Evolutionary conservation across 2,329 filamentous ascomycete genomes (phyloP), one percentile per base, ranked within the genome.

Genomic region (Aureobasidium subglaciale): DNA sequence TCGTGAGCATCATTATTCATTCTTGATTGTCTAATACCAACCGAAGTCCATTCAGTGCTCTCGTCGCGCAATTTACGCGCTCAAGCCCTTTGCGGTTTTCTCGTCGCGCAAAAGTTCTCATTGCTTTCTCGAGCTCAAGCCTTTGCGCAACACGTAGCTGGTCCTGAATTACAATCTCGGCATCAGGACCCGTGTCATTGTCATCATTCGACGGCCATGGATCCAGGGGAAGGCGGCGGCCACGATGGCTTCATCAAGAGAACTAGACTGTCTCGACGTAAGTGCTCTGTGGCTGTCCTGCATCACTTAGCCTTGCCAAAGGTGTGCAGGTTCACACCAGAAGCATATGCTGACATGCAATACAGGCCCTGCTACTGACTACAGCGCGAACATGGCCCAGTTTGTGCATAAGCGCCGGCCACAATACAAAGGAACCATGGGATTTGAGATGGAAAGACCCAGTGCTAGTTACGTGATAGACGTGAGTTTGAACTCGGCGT

Each of bases 391-490:
- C 9, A 82, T 95, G 69, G 85, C 88, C 52, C 88, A 95, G 71
- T 99, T 90, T 88, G 89, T 95, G 81, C 86, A 87, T 65, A 83
- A 90, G 66, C 84, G 92, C 56, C 81, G 84, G 64, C 86, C 87
- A 25, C 84, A 84, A 62, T 92, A 88, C 72, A 86, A 85, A 67
- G 84, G 85, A 56, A 77, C 80, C 5, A 85, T 84, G 63, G 77
- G 78, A 58, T 83, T 90, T 63, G 90, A 96, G 73, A 76, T 80
- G 41, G 92, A 96, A 72, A 78, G 92, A 57, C 91, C 91, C 0
- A 95, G 88, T 69, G 77, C 85, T 35, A 96, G 90, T 74, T 97
- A 93, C 69, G 87, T 95, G 40, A 82, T 95, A 42, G 88, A 96
- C 78, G 88, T 92, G 67, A 72, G 85, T 52, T 52, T 59, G 13